These are phyloP conservation scores for Debaryomycetaceae sp. DNA, from an alignment of 1,139 yeast species.

Conservation along the genomic window DNA sequence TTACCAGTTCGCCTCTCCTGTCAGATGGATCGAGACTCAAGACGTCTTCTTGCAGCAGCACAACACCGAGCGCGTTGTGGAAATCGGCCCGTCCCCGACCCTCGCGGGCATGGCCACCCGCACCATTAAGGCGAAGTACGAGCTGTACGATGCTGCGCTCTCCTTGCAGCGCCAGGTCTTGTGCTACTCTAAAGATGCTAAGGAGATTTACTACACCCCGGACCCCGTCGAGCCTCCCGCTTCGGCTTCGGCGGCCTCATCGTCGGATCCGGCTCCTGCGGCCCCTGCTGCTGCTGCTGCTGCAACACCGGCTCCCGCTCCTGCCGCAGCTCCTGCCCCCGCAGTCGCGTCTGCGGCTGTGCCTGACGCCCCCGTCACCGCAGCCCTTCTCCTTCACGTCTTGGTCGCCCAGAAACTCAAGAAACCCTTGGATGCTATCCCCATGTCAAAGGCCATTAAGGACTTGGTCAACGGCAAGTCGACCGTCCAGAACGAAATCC, in stretches of 20 bases:
- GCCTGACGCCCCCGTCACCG: conserved; percentile 84
- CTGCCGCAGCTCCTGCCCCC: conserved; percentile 45
- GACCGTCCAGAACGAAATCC: conserved; percentile 93
- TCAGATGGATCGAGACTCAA: conserved; percentile 99
- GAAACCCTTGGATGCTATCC: conserved; percentile 76
- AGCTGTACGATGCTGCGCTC: conserved; percentile 94
- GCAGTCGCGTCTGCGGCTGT: conserved; percentile 68
- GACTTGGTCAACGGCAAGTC: conserved; percentile 98
- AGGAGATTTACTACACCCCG: conserved; percentile 91
- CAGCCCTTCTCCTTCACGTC: conserved; percentile 72
- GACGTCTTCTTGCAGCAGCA: conserved; percentile 90
- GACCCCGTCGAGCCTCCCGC: conserved; percentile 60
- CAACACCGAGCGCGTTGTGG: conserved; percentile 95
- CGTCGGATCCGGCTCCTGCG: conserved; percentile 12
- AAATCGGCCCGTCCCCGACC: conserved; percentile 98
- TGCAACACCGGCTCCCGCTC: conserved; percentile 35
- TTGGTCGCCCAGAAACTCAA: conserved; percentile 93
- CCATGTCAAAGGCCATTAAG: conserved; percentile 87
- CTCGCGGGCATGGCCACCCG: conserved; percentile 97
- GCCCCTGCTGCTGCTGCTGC: conserved; percentile 31
- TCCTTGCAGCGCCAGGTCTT: conserved; percentile 94
- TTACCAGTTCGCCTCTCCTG: conserved; percentile 98
- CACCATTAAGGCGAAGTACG: conserved; percentile 92
- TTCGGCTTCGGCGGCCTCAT: conserved; percentile 22
- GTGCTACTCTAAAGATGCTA: conserved; percentile 91